phyloP scores from a whole-genome alignment of 257 asterid genomes.

The Agastache rugosa region DNA sequence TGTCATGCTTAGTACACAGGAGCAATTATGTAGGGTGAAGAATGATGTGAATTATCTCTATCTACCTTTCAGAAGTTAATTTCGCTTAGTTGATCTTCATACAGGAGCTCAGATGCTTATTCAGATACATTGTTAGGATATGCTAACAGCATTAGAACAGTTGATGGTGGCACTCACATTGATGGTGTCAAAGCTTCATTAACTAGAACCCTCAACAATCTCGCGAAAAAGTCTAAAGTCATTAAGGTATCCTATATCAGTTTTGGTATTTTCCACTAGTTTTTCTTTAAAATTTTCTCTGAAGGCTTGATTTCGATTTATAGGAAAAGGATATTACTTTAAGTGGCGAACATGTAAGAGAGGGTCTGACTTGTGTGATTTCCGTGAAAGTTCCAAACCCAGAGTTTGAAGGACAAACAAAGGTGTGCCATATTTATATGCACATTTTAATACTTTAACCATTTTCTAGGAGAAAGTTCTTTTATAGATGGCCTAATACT shows the following conservation, averaged over 20 bases:
- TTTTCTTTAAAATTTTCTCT: constrained; percentile 11
- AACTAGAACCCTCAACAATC: constrained; percentile 86
- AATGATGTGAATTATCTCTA: neutral
- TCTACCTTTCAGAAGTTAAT: constrained; percentile 26
- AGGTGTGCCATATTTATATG: constrained; percentile 48
- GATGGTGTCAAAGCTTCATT: constrained; percentile 92
- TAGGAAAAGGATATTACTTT: constrained; percentile 93
- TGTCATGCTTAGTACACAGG: neutral
- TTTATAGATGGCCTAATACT: neutral
- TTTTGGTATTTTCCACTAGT: constrained; percentile 12
- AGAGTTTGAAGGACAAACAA: constrained; percentile 99
- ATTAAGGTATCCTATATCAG: constrained; percentile 61
- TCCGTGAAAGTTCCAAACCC: constrained; percentile 95
- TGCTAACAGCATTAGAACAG: constrained; percentile 96
- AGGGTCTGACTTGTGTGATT: constrained; percentile 93
- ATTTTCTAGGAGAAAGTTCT: neutral
- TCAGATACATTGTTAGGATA: constrained; percentile 91
- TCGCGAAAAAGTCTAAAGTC: constrained; percentile 88
- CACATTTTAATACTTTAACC: constrained; percentile 13
- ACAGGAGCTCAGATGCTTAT: constrained; percentile 96
- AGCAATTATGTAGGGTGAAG: constrained; percentile 4
- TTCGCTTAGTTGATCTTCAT: constrained; percentile 30
- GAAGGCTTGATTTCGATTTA: constrained; percentile 33
- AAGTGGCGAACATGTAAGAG: constrained; percentile 98
- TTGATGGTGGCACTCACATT: constrained; percentile 98